Evolutionary conservation across 345 rosid species (phyloP).

Genomic region (Barbarea vulgaris): DNA sequence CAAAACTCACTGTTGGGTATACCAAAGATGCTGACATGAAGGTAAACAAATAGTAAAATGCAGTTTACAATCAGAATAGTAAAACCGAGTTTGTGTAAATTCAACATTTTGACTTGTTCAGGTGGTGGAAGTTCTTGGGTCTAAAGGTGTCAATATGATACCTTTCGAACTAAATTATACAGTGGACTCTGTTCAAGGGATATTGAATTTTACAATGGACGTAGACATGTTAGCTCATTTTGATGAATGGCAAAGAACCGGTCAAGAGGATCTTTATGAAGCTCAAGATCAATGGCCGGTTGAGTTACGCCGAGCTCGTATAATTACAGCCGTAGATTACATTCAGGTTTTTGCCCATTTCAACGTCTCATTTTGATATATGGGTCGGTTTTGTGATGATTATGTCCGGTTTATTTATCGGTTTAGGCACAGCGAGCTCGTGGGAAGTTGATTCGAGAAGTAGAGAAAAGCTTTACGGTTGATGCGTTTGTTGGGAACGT

Average conservation of each 20-base stretch:
- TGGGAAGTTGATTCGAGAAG: conserved; percentile 71
- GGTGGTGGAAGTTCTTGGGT: conserved; percentile 72
- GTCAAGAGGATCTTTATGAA: conserved; percentile 70
- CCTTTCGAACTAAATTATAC: conserved; percentile 76
- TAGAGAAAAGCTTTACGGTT: conserved; percentile 62
- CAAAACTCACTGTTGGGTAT: conserved; percentile 79
- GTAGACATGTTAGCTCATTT: conserved; percentile 87
- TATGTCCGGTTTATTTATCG: not conserved
- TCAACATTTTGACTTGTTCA: conserved; percentile 21
- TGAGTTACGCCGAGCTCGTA: conserved; percentile 69
- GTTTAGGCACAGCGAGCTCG: conserved; percentile 84
- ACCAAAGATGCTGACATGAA: conserved; percentile 87
- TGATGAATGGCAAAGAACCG: conserved; percentile 82
- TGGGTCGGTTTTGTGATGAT: not conserved
- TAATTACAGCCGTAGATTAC: conserved; percentile 76
- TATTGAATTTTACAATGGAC: conserved; percentile 79
- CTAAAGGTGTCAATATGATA: conserved; percentile 77
- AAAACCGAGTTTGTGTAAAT: not conserved
- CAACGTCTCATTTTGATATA: not conserved
- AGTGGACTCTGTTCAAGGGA: conserved; percentile 81
- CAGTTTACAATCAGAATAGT: not conserved
- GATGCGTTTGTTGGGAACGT: conserved; percentile 89
- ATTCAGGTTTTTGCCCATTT: conserved; percentile 53
- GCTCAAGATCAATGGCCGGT: conserved; percentile 93
- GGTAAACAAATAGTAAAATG: conserved; percentile 43